phyloP scores from a whole-genome alignment of 352 stramenopile genomes.

The Globisporangium irregulare region DNA sequence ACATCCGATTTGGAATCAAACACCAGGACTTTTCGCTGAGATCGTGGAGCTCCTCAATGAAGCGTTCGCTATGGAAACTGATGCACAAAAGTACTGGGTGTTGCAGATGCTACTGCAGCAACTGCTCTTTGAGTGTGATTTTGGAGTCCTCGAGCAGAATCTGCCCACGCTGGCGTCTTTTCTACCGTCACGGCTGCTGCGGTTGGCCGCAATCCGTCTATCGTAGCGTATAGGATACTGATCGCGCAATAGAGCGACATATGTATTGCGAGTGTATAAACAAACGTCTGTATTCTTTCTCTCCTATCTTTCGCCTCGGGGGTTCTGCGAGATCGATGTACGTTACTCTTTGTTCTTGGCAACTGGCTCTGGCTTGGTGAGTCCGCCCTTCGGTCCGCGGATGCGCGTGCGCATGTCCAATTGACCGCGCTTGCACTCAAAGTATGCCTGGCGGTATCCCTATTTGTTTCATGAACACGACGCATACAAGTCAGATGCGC shows the following conservation, averaged over 20 bases:
- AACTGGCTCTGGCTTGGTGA: slow-evolving; percentile 36
- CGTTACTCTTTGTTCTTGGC: slow-evolving; percentile 16
- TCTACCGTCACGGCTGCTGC: slow-evolving; percentile 18
- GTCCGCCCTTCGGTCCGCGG: slow-evolving; percentile 70
- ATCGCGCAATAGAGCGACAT: not conserved
- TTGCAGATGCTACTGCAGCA: slow-evolving; percentile 35
- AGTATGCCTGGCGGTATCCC: slow-evolving; percentile 78
- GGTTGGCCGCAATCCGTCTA: not conserved
- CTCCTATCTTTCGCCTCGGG: not conserved
- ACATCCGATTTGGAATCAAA: slow-evolving; percentile 21
- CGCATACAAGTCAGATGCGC: not conserved
- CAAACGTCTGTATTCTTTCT: not conserved
- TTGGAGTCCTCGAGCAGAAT: slow-evolving; percentile 13
- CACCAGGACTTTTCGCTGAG: slow-evolving; percentile 20
- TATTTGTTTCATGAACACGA: slow-evolving; percentile 15
- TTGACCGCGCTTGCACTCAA: slow-evolving; percentile 83
- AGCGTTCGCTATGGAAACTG: slow-evolving; percentile 21
- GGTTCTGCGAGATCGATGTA: not conserved
- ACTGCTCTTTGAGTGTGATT: slow-evolving; percentile 45
- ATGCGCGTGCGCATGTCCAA: slow-evolving; percentile 84
- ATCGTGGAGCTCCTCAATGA: slow-evolving; percentile 26
- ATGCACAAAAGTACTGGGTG: slow-evolving; percentile 28
- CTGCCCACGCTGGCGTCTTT: slow-evolving; percentile 12
- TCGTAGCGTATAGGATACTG: not conserved
- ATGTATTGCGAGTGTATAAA: not conserved